Conservation (phyloP, 352 stramenopile species). For the Plasmopara halstedii region DNA sequence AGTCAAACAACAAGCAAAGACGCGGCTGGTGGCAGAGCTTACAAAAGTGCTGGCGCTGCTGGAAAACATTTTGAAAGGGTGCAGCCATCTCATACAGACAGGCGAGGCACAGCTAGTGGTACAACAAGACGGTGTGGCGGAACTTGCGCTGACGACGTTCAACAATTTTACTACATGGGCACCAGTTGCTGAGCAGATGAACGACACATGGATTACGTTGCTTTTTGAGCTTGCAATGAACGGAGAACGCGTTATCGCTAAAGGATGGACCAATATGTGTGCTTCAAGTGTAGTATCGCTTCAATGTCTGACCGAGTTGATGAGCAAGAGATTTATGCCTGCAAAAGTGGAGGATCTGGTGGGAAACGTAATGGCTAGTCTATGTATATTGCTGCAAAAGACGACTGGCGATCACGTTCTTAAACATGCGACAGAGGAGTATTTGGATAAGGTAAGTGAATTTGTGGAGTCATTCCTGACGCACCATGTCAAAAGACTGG, state of each 20-base stretch:
- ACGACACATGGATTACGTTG: slow-evolving; percentile 47
- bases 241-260: slow-evolving; percentile 24
- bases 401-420: slow-evolving; percentile 52
- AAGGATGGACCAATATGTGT: slow-evolving; percentile 23
- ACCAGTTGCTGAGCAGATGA: slow-evolving; percentile 45
- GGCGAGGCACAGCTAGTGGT: slow-evolving; percentile 7
- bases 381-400: slow-evolving; percentile 57
- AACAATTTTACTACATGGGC: slow-evolving; percentile 47
- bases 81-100: slow-evolving; percentile 35
- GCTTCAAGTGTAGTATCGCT: slow-evolving; percentile 46
- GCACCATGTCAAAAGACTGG: slow-evolving; percentile 63
- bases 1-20: slow-evolving; percentile 36
- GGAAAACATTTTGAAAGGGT: slow-evolving; percentile 34
- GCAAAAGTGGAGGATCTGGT: slow-evolving; percentile 38
- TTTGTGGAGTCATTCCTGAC: slow-evolving; percentile 71
- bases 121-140: slow-evolving; percentile 39
- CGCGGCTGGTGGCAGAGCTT: slow-evolving; percentile 32
- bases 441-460: slow-evolving; percentile 67
- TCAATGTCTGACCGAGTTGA: slow-evolving; percentile 53
- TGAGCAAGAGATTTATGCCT: slow-evolving; percentile 55
- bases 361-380: slow-evolving; percentile 36
- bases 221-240: slow-evolving; percentile 49
- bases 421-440: slow-evolving; percentile 39
- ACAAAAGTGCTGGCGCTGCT: slow-evolving; percentile 44
- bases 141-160: slow-evolving; percentile 46